Percentiles rank a stretch among this genome's conserved stretches.
phyloP scores from a whole-genome alignment of 352 stramenopile genomes.

The Phytophthora agathidicida region DNA sequence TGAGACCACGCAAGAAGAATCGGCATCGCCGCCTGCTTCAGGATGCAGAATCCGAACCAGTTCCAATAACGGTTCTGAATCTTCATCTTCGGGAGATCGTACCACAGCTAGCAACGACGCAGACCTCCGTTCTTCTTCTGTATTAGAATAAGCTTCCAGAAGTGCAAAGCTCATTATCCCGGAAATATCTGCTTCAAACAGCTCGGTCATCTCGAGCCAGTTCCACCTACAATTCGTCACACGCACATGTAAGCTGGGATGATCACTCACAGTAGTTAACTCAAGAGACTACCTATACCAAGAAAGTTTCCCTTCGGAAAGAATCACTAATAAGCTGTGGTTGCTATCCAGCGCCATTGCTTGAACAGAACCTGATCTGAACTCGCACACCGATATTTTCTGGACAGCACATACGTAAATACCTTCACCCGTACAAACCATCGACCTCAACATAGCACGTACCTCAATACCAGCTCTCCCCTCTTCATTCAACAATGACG shows the following conservation, averaged over 20 bases:
- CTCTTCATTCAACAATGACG: background rate
- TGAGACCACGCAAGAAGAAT: conserved; percentile 1
- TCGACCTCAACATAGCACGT: background rate
- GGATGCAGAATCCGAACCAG: conserved; percentile 4
- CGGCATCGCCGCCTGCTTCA: background rate
- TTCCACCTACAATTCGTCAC: conserved; percentile 47
- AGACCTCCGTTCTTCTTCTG: background rate
- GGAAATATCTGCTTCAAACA: conserved; percentile 17
- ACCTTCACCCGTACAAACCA: background rate
- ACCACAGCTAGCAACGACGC: conserved; percentile 13
- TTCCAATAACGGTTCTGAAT: conserved; percentile 3
- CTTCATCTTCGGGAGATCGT: background rate
- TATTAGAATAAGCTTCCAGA: background rate
- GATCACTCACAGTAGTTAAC: background rate
- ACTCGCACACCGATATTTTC: conserved; percentile 28
- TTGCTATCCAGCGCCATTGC: conserved; percentile 27
- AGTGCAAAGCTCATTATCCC: conserved; percentile 31
- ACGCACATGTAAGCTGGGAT: background rate
- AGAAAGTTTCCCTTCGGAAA: conserved; percentile 33
- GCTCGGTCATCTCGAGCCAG: conserved; percentile 35
- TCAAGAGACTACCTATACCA: conserved; percentile 23
- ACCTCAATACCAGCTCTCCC: conserved; percentile 19
- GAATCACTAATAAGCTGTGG: conserved; percentile 18
- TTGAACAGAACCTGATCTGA: conserved; percentile 5
- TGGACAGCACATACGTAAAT: conserved; percentile 9